These are phyloP conservation scores for Chenopodium suecicum DNA, from an alignment of 148 eudicot genomes.

Conservation along the genomic window DNA sequence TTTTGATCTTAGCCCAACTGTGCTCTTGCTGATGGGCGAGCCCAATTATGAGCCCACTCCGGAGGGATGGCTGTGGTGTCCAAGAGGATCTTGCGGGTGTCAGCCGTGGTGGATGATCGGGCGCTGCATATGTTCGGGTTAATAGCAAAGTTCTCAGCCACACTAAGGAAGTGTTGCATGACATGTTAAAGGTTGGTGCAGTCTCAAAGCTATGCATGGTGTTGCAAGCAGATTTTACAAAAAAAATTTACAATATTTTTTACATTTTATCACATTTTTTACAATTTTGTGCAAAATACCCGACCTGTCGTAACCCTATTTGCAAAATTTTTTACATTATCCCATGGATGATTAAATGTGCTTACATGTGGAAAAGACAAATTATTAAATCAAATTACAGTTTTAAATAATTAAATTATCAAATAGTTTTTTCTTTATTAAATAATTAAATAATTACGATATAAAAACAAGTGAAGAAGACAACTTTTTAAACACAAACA, in stretches of 20 bases:
- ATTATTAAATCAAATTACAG: too few relatives aligned
- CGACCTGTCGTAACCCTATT: too few relatives aligned
- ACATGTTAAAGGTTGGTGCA: constrained; percentile 68
- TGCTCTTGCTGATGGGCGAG: constrained; percentile 64
- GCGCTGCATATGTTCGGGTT: constrained; percentile 41
- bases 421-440: too few relatives aligned
- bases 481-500: too few relatives aligned
- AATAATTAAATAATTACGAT: too few relatives aligned
- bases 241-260: neutral
- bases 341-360: too few relatives aligned
- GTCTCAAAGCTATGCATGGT: constrained; percentile 71
- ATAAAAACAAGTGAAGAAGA: too few relatives aligned
- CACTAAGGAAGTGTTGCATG: constrained; percentile 37
- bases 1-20: constrained; percentile 53
- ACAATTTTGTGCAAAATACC: too few relatives aligned
- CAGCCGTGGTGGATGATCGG: constrained; percentile 51
- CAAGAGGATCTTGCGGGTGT: constrained; percentile 50
- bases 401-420: too few relatives aligned
- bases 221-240: constrained; percentile 50
- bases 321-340: too few relatives aligned
- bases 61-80: constrained; percentile 50
- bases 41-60: constrained; percentile 47
- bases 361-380: too few relatives aligned
- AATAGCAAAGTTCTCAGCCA: constrained; percentile 47
- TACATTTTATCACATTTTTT: too few relatives aligned